phyloP scores from a whole-genome alignment of 148 eudicot genomes.

The Talinum fruticosum region DNA sequence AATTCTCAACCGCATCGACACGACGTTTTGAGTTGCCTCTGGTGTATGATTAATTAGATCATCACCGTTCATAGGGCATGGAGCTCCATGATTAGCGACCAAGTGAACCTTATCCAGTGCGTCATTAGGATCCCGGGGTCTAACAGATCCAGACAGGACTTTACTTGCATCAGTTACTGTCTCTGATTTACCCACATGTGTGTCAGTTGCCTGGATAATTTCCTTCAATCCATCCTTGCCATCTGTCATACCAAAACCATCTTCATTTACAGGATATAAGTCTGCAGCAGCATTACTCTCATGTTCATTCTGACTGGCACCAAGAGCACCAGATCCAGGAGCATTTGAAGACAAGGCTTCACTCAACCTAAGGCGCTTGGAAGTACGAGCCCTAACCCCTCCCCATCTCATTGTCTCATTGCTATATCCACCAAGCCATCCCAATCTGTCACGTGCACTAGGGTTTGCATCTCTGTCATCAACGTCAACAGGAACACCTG shows the following conservation, averaged over 20 bases:
- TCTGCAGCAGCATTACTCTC: conserved; percentile 27
- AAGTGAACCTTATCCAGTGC: conserved; percentile 26
- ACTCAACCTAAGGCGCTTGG: conserved; percentile 54
- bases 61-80: conserved; percentile 22
- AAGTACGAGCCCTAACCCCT: conserved; percentile 71
- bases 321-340: conserved; percentile 34
- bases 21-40: conserved; percentile 27
- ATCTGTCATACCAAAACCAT: conserved; percentile 12
- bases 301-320: conserved; percentile 20
- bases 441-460: conserved; percentile 31
- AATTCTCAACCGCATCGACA: conserved; percentile 41
- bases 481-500: conserved; percentile 29
- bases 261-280: conserved; percentile 25
- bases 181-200: conserved; percentile 19
- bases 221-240: conserved; percentile 27
- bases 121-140: conserved; percentile 27
- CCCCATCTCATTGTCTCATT: conserved; percentile 68
- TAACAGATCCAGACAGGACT: conserved; percentile 6
- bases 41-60: conserved; percentile 22
- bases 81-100: conserved; percentile 22
- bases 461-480: conserved; percentile 22
- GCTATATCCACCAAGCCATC: conserved; percentile 42
- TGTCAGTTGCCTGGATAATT: conserved; percentile 4
- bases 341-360: conserved; percentile 29
- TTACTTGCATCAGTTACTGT: conserved; percentile 18